phyloP scores from a whole-genome alignment of 768 basidiomycete genomes.

The Auricularia cornea region DNA sequence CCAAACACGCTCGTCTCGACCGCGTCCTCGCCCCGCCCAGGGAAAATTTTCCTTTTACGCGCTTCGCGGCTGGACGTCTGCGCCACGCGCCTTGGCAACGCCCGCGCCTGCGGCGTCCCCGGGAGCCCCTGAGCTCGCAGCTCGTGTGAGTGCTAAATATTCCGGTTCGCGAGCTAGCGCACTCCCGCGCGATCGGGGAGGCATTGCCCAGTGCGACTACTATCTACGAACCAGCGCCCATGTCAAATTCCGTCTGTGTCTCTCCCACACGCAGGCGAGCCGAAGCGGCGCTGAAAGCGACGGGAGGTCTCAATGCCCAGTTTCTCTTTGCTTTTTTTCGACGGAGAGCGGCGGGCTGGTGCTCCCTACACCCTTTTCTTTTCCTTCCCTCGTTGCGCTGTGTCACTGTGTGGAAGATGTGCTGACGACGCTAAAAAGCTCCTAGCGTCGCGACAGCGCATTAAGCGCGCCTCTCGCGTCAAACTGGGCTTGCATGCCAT shows the following conservation, averaged over 20 bases:
- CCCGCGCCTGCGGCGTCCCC: no score
- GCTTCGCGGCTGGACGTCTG: no score
- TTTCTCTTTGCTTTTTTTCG: not conserved
- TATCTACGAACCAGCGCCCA: not conserved
- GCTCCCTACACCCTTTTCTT: not conserved
- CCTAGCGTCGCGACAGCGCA: no score
- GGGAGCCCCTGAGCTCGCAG: no score
- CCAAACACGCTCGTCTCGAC: no score
- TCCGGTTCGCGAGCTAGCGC: not conserved
- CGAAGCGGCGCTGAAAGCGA: not conserved
- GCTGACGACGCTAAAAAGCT: not conserved
- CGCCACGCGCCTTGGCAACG: no score
- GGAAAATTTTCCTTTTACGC: no score
- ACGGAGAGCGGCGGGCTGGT: not conserved
- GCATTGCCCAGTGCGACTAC: no score
- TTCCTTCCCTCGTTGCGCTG: not conserved
- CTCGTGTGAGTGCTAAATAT: not conserved
- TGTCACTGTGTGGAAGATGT: not conserved
- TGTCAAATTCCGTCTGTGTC: conserved; percentile 2
- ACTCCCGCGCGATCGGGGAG: not conserved
- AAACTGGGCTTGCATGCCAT: no score
- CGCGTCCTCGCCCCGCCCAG: no score
- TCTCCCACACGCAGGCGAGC: not conserved
- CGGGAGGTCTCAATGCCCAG: not conserved
- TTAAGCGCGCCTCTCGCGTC: no score